phyloP scores from a whole-genome alignment of 805 yeast genomes.

The Nakazawaea ambrosiae region DNA sequence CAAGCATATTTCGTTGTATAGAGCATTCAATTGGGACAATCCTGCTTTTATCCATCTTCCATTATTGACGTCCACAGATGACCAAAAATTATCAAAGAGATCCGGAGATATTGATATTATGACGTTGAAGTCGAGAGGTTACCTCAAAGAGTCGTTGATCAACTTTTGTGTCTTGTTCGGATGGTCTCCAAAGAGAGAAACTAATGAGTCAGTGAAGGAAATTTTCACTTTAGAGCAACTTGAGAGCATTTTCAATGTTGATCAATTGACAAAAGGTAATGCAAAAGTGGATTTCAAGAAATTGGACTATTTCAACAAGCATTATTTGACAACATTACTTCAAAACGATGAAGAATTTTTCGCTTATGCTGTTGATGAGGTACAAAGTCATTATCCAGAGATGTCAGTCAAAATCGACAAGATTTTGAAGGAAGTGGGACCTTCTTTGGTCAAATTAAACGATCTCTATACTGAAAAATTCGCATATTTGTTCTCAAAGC shows the following conservation, averaged over 20 bases:
- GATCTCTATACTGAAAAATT: slow-evolving; percentile 42
- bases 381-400: slow-evolving; percentile 24
- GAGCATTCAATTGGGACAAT: slow-evolving; percentile 78
- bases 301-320: slow-evolving; percentile 69
- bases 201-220: slow-evolving; percentile 40
- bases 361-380: slow-evolving; percentile 27
- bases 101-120: slow-evolving; percentile 73
- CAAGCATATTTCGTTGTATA: slow-evolving; percentile 81
- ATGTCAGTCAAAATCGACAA: too few relatives aligned
- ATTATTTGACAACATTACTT: slow-evolving; percentile 45
- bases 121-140: slow-evolving; percentile 50
- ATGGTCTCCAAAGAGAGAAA: slow-evolving; percentile 76
- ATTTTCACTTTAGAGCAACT: slow-evolving; percentile 46
- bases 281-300: slow-evolving; percentile 84
- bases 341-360: slow-evolving; percentile 27
- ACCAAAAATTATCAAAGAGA: slow-evolving; percentile 80
- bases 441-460: slow-evolving; percentile 42
- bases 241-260: slow-evolving; percentile 49
- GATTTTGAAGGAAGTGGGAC: slow-evolving; percentile 38
- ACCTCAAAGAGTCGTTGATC: slow-evolving; percentile 79
- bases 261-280: slow-evolving; percentile 83
- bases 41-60: slow-evolving; percentile 91
- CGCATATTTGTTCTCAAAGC: slow-evolving; percentile 38
- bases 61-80: slow-evolving; percentile 61
- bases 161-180: slow-evolving; percentile 90